Evolutionary conservation across 2,329 filamentous ascomycete genomes (phyloP).

Genomic region (Acarospora socialis): DNA sequence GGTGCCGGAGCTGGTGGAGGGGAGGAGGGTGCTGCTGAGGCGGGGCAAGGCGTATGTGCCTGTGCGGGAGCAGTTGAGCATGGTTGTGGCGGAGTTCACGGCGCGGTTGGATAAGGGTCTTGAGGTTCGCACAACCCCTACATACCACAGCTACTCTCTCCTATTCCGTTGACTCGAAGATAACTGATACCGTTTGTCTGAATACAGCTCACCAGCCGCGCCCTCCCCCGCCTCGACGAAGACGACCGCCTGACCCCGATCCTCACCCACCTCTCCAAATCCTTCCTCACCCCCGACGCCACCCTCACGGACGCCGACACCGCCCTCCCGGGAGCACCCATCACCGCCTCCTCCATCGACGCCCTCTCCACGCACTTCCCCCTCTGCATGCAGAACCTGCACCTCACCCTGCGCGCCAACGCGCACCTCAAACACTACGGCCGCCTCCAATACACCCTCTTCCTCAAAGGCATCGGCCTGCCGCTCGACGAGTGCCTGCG

Average conservation of each 20-base stretch:
- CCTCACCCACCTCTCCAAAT: constrained; percentile 74
- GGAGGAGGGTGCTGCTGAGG: constrained; percentile 59
- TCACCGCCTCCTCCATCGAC: constrained; percentile 69
- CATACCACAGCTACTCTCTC: constrained; percentile 3
- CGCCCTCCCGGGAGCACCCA: constrained; percentile 53
- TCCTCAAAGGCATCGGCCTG: constrained; percentile 89
- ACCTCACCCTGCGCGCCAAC: constrained; percentile 72
- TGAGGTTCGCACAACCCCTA: constrained; percentile 42
- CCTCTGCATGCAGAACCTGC: constrained; percentile 86
- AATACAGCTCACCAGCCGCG: constrained; percentile 68
- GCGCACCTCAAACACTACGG: constrained; percentile 87
- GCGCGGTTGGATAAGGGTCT: constrained; percentile 64
- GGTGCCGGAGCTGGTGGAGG: constrained; percentile 80
- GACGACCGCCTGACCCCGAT: constrained; percentile 77
- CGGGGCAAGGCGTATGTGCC: constrained; percentile 86
- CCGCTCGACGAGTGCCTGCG: constrained; percentile 79
- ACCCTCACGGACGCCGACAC: constrained; percentile 55
- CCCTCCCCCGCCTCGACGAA: constrained; percentile 83
- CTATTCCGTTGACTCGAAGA: constrained; percentile 8
- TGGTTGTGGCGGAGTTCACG: constrained; percentile 81
- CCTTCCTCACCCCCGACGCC: constrained; percentile 83
- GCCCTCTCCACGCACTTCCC: constrained; percentile 69
- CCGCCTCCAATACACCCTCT: constrained; percentile 86
- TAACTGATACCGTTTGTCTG: constrained; percentile 4
- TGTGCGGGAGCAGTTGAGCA: constrained; percentile 67